Base-by-base conservation (phyloP, 2,329 filamentous ascomycete genomes). In the Trichocomaceae sp. region DNA sequence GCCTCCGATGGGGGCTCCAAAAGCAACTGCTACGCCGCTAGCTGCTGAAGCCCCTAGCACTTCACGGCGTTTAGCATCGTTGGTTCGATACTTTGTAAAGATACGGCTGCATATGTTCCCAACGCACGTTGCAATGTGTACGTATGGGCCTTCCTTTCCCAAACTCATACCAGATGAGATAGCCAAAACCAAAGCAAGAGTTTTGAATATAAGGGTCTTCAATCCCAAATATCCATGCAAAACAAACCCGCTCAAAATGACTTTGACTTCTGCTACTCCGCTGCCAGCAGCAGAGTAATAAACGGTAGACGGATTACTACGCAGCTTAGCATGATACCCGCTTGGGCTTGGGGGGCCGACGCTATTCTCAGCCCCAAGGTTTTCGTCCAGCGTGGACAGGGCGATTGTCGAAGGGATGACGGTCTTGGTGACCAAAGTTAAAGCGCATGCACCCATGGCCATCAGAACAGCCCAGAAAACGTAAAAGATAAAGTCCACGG, bases 231-330 rank as follows among this genome's bases (percentile, higher is more conserved):
- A 97, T 1, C 93, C 92, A 76, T 97, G 93, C 54, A 99, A 77
- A 54, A 99, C 92, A 65, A 97, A 99, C 5, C 93, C 93, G 64
- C 90, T 96, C n/a, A 97, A 81, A 56, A 97, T 97, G 57, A 97
- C 93, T 60, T 93, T 91, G 54, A 97, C 92, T 74, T 99, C 93
- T 6, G 93, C 93, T 12, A 99, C 93, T 63, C 93, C 93, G 72
- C 90, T 96, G 48, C 93, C 93, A 42, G 92, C 92, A 56, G 92
- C 93, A 7, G 93, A 91, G 70, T 96, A 99, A 72, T 96, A 99
- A 5, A 92, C 81, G 86, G 95, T 95, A 1, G 89, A 87, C 2
- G 86, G 81, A 0, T 69, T 58, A 63, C 65, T 63, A 66, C 75
- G 57, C 46, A 62, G 22, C 48, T 63, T 57, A 35, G 66, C 57